Evolutionary conservation across 1,139 yeast genomes (phyloP).

Genomic region (Blastobotrys raffinosifermentans): DNA sequence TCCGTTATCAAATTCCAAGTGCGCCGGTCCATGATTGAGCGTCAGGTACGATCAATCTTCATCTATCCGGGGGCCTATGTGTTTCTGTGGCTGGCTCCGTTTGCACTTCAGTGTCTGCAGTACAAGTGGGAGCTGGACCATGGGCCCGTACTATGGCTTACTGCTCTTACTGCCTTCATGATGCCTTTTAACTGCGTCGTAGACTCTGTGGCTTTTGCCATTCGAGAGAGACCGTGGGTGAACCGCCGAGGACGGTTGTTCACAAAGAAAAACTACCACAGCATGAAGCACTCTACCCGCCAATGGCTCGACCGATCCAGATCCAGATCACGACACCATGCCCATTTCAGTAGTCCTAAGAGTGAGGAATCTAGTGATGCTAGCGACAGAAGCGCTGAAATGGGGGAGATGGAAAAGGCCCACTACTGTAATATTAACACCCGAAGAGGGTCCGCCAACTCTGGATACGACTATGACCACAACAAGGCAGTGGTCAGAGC

Average conservation of each 20-base stretch:
- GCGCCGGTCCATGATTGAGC: conserved; percentile 61
- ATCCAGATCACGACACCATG: no score
- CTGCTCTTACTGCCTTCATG: conserved; percentile 63
- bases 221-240: conserved; percentile 75
- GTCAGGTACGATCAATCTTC: conserved; percentile 74
- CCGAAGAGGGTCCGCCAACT: no score
- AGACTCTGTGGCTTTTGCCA: conserved; percentile 68
- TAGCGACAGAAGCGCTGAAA: no score
- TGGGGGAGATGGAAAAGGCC: no score
- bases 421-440: no score
- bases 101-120: conserved; percentile 63
- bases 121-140: conserved; percentile 39
- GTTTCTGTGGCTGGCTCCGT: conserved; percentile 75
- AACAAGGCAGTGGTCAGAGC: no score
- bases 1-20: conserved; percentile 53
- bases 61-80: conserved; percentile 80
- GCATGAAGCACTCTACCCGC: no score
- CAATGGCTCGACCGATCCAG: no score
- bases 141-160: conserved; percentile 57
- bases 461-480: no score
- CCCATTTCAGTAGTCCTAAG: no score
- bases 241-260: conserved; percentile 30
- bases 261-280: conserved; percentile 21
- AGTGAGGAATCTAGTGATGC: no score
- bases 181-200: conserved; percentile 78